Evolutionary conservation across 352 stramenopile species (phyloP), one percentile per base, ranked within the genome.

Genomic region (Phytophthora ramorum): DNA sequence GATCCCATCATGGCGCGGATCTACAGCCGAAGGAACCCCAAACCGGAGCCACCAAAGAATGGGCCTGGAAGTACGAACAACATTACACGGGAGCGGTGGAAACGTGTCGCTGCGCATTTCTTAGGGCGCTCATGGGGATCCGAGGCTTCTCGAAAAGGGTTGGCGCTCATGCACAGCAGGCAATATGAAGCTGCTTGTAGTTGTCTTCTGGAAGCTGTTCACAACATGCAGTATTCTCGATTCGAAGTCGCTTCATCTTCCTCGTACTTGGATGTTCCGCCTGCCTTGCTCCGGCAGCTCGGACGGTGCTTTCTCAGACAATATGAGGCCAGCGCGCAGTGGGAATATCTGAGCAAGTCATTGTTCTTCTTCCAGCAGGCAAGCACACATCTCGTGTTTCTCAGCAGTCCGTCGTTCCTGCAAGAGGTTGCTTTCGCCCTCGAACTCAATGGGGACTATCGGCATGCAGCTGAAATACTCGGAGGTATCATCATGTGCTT

Each of bases 401-500:
- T 90, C 8, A 71, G 67, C 7, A 87, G 71, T 28, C 81, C 85
- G 10, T 61, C 63, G 3, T 91, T 90, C 41, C 60, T 93, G 5
- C 75, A 90, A 60, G 85, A 93, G 58, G 61, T 89, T 2, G 82
- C 85, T 0, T 66, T 68, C 12, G 78, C 66, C 3, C 62, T 91
- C 8, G 84, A 93, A 41, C 55, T 75, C 1, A 45, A 66, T 5
- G 69, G 81, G 0, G 71, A 73, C 4, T 79, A 76, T 32, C 75
- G 78, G 7, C 63, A 82, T 16, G 66, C 85, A 13, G 85, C 77
- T 10, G 73, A 91, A 52, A 73, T 91, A 3, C 64, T 91, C 6
- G 74, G 61, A 13, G 78, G 73, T 10, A 75, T 93, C 28, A 85
- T 93, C 28, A 30, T 44, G 7, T 87, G 79, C 41, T 93, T 93